phyloP scores from a whole-genome alignment of 345 rosid species.

The Melastoma malabathricum region DNA sequence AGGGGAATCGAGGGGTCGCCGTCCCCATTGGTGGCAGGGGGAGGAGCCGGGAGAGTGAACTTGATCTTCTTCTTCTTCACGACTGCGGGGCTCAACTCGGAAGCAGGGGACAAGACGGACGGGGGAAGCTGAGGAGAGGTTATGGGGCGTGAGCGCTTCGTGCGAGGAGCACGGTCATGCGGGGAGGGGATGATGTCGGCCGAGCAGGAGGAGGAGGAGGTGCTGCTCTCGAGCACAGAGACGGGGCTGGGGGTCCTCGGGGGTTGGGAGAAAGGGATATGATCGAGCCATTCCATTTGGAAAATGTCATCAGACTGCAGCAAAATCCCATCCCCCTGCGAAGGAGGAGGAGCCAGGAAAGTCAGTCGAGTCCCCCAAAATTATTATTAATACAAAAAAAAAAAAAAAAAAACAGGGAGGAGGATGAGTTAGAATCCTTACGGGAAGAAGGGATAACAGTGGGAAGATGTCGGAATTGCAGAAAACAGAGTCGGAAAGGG shows the following conservation, averaged over 20 bases:
- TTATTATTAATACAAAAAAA: too few relatives aligned
- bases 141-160: constrained; percentile 51
- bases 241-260: constrained; percentile 38
- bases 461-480: too few relatives aligned
- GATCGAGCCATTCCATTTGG: constrained; percentile 51
- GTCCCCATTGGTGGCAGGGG: constrained; percentile 10
- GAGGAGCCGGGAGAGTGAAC: too few relatives aligned
- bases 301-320: constrained; percentile 55
- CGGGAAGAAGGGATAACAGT: too few relatives aligned
- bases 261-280: constrained; percentile 23
- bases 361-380: too few relatives aligned
- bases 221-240: constrained; percentile 20
- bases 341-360: too few relatives aligned
- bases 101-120: neutral
- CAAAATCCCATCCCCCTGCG: too few relatives aligned
- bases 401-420: too few relatives aligned
- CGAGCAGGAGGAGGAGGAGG: constrained; percentile 4
- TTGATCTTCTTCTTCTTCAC: too few relatives aligned
- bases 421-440: too few relatives aligned
- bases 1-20: neutral
- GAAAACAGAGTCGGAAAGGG: too few relatives aligned
- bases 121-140: constrained; percentile 6
- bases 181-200: constrained; percentile 20
- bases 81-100: too few relatives aligned
- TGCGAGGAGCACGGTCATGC: constrained; percentile 36